A percentile compares a stretch with the other conserved stretches of the same genome.
Evolutionary conservation across 2,329 filamentous ascomycete genomes (phyloP).

Genomic region (Microsporum canis): DNA sequence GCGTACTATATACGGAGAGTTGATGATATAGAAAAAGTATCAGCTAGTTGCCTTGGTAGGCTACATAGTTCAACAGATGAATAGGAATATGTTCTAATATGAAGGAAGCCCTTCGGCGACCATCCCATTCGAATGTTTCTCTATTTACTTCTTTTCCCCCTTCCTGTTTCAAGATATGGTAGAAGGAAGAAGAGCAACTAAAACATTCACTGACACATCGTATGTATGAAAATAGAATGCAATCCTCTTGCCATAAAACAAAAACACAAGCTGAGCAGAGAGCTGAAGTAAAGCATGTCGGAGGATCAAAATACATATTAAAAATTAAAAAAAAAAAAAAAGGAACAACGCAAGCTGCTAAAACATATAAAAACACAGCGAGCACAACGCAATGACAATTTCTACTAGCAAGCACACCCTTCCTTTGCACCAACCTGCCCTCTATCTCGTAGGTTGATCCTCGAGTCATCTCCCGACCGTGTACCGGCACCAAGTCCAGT

Average conservation of each 20-base stretch:
- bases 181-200: not conserved
- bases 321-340: not conserved
- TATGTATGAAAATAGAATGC: not conserved
- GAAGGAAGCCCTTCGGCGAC: not conserved
- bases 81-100: not conserved
- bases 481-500: conserved; percentile 43
- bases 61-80: not conserved
- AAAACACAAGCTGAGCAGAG: not conserved
- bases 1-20: not conserved
- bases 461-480: conserved; percentile 41
- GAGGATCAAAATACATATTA: not conserved
- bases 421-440: conserved; percentile 71
- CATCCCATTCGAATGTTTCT: not conserved
- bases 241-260: not conserved
- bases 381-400: not conserved
- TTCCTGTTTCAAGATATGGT: not conserved
- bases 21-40: not conserved
- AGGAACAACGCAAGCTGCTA: not conserved
- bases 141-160: not conserved
- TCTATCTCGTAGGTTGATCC: conserved; percentile 71
- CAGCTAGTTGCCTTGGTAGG: not conserved
- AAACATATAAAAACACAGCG: not conserved
- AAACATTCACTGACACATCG: not conserved
- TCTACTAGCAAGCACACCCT: conserved; percentile 69
- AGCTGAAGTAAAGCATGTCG: not conserved